phyloP scores from a whole-genome alignment of 176 grass and related monocot genomes.

The Aechmea fasciata region DNA sequence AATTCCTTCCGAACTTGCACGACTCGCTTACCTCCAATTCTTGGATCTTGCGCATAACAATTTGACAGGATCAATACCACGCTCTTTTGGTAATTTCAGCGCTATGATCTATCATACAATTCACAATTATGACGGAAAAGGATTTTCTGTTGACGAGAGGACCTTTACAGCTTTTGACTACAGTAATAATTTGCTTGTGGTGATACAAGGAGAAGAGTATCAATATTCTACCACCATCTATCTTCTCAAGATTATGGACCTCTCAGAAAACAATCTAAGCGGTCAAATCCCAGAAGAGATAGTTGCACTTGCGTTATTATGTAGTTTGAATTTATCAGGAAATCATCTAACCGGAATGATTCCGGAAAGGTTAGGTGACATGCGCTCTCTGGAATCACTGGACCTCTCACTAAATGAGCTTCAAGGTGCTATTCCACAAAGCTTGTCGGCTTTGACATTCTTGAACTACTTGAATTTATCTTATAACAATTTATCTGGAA shows the following conservation, averaged over 20 bases:
- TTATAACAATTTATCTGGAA: slow-evolving; percentile 26
- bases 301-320: background rate
- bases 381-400: background rate
- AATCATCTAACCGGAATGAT: slow-evolving; percentile 29
- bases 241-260: background rate
- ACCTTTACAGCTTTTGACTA: too few species aligned
- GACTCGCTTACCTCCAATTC: slow-evolving; percentile 10
- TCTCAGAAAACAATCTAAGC: slow-evolving; percentile 9
- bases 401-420: background rate
- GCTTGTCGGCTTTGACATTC: background rate
- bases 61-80: background rate
- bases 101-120: background rate
- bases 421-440: background rate
- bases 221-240: background rate
- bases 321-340: slow-evolving; percentile 20
- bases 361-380: slow-evolving; percentile 1
- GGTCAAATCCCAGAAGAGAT: slow-evolving; percentile 21
- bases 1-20: background rate
- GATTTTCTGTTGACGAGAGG: too few species aligned
- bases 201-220: background rate
- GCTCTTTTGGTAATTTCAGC: background rate
- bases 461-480: slow-evolving; percentile 21
- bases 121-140: too few species aligned
- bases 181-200: background rate
- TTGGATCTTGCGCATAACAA: slow-evolving; percentile 18